Base-by-base conservation (phyloP, 306 rosid species). In the Gillenia trifoliata region DNA sequence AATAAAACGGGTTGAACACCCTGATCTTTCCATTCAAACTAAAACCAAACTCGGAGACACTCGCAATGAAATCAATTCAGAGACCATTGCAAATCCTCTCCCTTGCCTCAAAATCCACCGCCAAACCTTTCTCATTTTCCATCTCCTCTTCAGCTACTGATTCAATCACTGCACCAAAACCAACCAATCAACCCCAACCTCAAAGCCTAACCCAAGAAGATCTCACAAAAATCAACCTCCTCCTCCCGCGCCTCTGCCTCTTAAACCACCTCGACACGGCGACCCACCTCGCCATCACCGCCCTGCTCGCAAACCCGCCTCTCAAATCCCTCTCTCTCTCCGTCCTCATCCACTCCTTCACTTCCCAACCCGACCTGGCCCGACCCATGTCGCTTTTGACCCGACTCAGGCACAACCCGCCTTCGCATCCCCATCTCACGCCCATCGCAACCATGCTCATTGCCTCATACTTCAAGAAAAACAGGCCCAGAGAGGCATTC, bases 241-340 rank as follows among this genome's bases (percentile, higher is more conserved):
- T 86, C 41, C 77, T 90, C 66, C 96, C 96, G 15, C 89, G 89
- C 71, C 96, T 88, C 71, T 86, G 85, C 78, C 79, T 79, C 80
- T 75, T 83, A 11, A 45, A 73, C 85, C 81, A 86, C 72, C 85
- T 84, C 31, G 61, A 84, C 57, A 83, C 85, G 1, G 92, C 96
- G 4, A 69, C 87, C 69, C 73, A 75, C 60, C 89, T 90, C 64
- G 70, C 86, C 23, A 43, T 73, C 75, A 64, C 88, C 16, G 84
- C 87, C 36, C 64, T 90, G 64, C 83, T 86, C 78, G 26, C 85
- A 12, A 69, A 84, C 76, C 89, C 90, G 20, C 71, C 88, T 36
- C 88, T 81, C 66, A 65, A 82, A 6, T 76, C 96, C 40, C 80
- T 90, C 38, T 68, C 89, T 8, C 74, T 88, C 50, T 68, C 88